Evolutionary conservation across 352 stramenopile genomes (phyloP).

Genomic region (Phytopythium ostracodes): DNA sequence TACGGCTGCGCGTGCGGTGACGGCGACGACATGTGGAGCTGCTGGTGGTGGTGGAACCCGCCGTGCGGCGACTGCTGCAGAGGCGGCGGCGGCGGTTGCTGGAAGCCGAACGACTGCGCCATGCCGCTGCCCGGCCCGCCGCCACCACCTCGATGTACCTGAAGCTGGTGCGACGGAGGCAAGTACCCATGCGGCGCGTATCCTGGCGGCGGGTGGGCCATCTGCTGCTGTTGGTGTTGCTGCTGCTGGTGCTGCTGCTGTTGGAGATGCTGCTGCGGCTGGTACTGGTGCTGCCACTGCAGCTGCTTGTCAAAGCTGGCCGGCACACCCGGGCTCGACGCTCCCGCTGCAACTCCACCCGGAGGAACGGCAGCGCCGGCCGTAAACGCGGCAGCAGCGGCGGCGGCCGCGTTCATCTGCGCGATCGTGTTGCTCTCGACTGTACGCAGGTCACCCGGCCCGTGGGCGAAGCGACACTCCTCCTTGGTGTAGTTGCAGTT

Average conservation of each 20-base stretch:
- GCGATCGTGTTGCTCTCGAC: conserved; percentile 80
- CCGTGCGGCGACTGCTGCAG: conserved; percentile 28
- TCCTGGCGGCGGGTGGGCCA: conserved; percentile 27
- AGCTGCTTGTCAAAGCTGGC: conserved; percentile 39
- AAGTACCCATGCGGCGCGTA: conserved; percentile 24
- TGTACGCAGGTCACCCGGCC: conserved; percentile 71
- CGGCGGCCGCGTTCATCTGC: conserved; percentile 42
- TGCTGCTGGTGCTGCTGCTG: conserved; percentile 35
- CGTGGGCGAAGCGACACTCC: conserved; percentile 85
- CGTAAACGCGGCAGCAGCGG: conserved; percentile 14
- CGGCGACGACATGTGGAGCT: conserved; percentile 26
- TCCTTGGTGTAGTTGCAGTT: conserved; percentile 88
- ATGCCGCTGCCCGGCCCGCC: conserved; percentile 2
- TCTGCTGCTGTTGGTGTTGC: conserved; percentile 28
- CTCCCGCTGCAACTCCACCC: neutral
- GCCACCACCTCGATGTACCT: conserved; percentile 22
- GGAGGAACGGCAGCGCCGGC: conserved; percentile 9
- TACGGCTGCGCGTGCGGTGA: conserved; percentile 34
- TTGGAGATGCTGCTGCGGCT: conserved; percentile 49
- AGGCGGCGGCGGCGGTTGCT: conserved; percentile 21
- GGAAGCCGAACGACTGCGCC: conserved; percentile 22
- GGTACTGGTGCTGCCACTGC: conserved; percentile 60
- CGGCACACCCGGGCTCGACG: neutral
- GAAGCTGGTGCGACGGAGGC: conserved; percentile 35
- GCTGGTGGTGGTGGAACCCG: conserved; percentile 25